These are phyloP conservation scores for Calonectria multiphialidica DNA, from an alignment of 2,329 filamentous ascomycete species.

Conservation along the genomic window DNA sequence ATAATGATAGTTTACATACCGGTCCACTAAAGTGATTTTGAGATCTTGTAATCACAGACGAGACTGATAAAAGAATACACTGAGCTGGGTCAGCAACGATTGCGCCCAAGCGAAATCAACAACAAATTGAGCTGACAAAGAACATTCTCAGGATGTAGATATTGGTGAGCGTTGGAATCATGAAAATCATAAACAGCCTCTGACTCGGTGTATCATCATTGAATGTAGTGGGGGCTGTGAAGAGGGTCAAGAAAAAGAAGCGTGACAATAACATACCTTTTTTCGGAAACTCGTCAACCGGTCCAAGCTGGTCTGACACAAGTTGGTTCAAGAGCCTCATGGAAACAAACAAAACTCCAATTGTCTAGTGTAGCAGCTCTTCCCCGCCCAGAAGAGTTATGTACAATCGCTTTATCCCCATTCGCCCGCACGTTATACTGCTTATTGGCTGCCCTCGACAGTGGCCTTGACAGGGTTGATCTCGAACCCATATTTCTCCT, in stretches of 20 bases:
- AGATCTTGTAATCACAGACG: not conserved
- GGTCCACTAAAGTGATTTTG: not conserved
- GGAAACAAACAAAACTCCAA: conserved; percentile 52
- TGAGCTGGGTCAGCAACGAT: conserved; percentile 9
- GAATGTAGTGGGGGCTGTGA: conserved; percentile 26
- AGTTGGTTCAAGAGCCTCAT: conserved; percentile 37
- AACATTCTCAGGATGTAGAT: conserved; percentile 35
- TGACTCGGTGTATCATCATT: conserved; percentile 57
- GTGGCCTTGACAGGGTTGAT: conserved; percentile 74
- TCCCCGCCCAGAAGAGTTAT: conserved; percentile 52
- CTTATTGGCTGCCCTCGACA: conserved; percentile 57
- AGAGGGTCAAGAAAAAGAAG: conserved; percentile 1
- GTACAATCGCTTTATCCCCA: conserved; percentile 47
- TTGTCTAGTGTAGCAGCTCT: conserved; percentile 55
- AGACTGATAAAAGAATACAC: not conserved
- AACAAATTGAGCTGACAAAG: not conserved
- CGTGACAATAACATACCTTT: conserved; percentile 39
- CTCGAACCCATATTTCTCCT: conserved; percentile 90
- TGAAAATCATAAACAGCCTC: conserved; percentile 62
- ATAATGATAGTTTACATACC: conserved; percentile 1
- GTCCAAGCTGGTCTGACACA: conserved; percentile 37
- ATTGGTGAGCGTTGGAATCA: conserved; percentile 54
- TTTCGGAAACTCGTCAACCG: conserved; percentile 16
- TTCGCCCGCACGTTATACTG: conserved; percentile 40
- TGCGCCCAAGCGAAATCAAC: not conserved